These are phyloP conservation scores for Astrephomene gubernaculifera DNA, from an alignment of 139 green algal species.

Conservation along the genomic window DNA sequence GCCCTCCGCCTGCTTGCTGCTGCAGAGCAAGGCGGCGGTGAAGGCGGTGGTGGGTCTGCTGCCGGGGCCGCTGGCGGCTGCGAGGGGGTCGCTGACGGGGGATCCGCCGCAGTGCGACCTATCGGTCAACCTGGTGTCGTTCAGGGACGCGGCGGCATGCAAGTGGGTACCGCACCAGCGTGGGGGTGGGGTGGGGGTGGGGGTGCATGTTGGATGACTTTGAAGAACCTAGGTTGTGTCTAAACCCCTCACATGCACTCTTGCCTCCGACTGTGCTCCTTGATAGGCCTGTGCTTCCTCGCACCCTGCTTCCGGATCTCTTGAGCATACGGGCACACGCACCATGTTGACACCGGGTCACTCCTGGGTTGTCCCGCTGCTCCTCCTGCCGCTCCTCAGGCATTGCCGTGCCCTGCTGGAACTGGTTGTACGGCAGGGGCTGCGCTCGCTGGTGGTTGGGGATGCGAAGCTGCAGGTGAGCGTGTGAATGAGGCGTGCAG, in stretches of 20 bases:
- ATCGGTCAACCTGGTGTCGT: constrained; percentile 21
- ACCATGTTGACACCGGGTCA: too few relatives aligned
- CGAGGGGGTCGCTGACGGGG: not conserved
- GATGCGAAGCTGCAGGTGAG: constrained; percentile 36
- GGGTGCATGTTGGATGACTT: too few relatives aligned
- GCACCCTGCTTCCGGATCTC: too few relatives aligned
- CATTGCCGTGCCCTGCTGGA: constrained; percentile 35
- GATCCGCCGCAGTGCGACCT: constrained; percentile 29
- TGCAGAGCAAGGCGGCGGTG: constrained; percentile 34
- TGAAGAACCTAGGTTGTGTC: too few relatives aligned
- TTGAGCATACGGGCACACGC: too few relatives aligned
- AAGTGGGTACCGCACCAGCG: constrained; percentile 19
- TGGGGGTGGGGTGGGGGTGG: too few relatives aligned
- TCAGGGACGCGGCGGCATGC: constrained; percentile 24
- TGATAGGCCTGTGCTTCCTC: too few relatives aligned
- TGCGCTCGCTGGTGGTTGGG: not conserved
- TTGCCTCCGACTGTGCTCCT: too few relatives aligned
- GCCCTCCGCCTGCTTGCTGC: constrained; percentile 32
- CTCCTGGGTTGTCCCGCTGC: too few relatives aligned
- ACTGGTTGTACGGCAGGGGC: constrained; percentile 29
- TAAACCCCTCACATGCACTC: too few relatives aligned
- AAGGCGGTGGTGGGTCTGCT: constrained; percentile 25
- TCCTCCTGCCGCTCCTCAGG: not conserved
- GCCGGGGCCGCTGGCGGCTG: constrained; percentile 33
- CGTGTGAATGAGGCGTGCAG: not conserved